Evolutionary conservation across 306 rosid species (phyloP), one percentile per base, ranked within the genome.

Genomic region (Inga leiocalycina): DNA sequence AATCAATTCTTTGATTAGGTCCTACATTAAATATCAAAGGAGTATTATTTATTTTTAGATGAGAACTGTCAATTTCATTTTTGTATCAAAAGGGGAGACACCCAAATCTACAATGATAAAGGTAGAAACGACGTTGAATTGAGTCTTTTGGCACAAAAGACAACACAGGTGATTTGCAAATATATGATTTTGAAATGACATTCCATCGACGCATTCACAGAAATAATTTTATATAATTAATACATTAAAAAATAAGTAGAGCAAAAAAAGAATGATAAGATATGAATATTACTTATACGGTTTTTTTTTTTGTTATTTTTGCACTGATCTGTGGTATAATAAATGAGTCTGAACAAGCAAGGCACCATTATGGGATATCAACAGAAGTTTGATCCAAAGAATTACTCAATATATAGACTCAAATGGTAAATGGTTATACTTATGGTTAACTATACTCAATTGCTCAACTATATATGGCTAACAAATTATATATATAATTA

Each of bases 51-150:
- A 39, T 64, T 13, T 30, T 64, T 12, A 12, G 37, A 46, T 54
- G 37, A 46, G 57, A 82, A 76, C 71, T 68, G 76, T 68, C 49
- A 56, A 77, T 56, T 68, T 83, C 74, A n/a, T 46, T 24, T 65
- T 44, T 83, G 52, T 70, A 74, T 24, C 32, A 44, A 7, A 22
- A 8, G 74, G 75, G 44, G 22, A 62, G 74, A 52, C 59, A 20
- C 68, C 51, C 81, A 57, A 82, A 54, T 76, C 77, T 56, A 1
- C 77, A 19, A 45, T 57, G 22, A 69, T 43, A 76, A 41, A 69
- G 78, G 35, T 16, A 37, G 67, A 83, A 76, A 45, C 37, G 74
- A 76, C 81, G 17, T 48, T 1, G 16, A 44, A 6, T 56, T 57
- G 59, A 64, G 74, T 14, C 19, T 75, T 7, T 59, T 59, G 66